Base-by-base conservation (phyloP, 148 eudicot genomes). In the Persicaria maculosa region DNA sequence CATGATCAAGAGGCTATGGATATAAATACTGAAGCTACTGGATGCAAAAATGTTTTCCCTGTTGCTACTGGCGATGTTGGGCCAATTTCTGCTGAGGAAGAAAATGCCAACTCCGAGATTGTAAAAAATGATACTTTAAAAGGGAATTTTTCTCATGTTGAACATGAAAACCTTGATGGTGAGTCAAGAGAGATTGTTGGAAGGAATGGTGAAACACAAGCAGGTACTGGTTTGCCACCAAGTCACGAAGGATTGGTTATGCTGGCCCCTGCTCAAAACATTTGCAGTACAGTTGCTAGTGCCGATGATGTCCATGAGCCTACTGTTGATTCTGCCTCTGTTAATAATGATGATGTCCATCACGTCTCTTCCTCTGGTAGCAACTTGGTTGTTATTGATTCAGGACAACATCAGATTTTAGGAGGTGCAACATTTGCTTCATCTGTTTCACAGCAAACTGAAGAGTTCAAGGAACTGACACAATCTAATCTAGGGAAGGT, bases 121-220 rank as follows among this genome's bases (percentile, higher is more conserved):
- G 67, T 58, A 19, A 58, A 11, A 9, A 12, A 2, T 25, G 68
- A 22, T 61, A 31, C 44, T 61, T 22, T 31, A 16, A 10, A 61
- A 22, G 68, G 68, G 44, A 31, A 61, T 31, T 10, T 25, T 25
- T 9, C 44, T 1, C 7, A 9, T 61, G 40, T 31, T 61, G 68
- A 25, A 61, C 43, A 11, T 61, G 68, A 61, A 31, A 25, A 5
- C 31, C 6, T 61, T 61, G 43, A 14, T 61, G 68, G 43, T 15
- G 1, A 5, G 68, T 61, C 68, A 61, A 61, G 44, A 16, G 68
- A 61, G 44, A 65, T 17, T 36, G 46, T 65, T 43, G 70, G 40
- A 65, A 65, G 70, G 70, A 65, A 65, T 43, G 70, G 70, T 14
- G 70, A 65, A 40, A 36, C 70, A 12, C 70, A 71, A 71, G 40